Evolutionary conservation across 2,329 filamentous ascomycete species (phyloP).

Genomic region (Curvularia sp.): DNA sequence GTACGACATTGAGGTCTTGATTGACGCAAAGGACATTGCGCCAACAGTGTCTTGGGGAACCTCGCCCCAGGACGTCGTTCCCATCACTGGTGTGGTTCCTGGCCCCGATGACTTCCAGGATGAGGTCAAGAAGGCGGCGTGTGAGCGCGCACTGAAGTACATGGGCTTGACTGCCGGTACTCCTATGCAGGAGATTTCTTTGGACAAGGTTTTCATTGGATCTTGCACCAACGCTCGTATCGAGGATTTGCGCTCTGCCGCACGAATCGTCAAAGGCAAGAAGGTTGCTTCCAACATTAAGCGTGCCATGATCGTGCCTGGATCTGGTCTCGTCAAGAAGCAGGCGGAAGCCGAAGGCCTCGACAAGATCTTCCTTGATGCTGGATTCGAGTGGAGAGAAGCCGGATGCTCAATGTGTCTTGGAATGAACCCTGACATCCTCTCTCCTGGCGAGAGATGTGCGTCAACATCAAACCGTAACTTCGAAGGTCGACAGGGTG

Average conservation of each 20-base stretch:
- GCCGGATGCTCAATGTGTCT: constrained; percentile 99
- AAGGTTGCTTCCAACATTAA: constrained; percentile 89
- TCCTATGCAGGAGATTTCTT: constrained; percentile 84
- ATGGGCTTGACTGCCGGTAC: constrained; percentile 92
- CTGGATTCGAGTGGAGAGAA: constrained; percentile 97
- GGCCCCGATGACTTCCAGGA: constrained; percentile 85
- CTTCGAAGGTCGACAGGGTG: constrained; percentile 95
- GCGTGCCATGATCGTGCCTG: constrained; percentile 94
- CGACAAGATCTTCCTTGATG: constrained; percentile 88
- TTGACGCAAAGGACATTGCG: constrained; percentile 90
- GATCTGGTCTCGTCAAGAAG: constrained; percentile 91
- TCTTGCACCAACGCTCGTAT: constrained; percentile 98
- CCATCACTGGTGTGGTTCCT: constrained; percentile 89
- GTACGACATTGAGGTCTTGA: constrained; percentile 87
- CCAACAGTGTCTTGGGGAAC: constrained; percentile 98
- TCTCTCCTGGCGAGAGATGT: constrained; percentile 89
- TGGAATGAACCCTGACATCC: constrained; percentile 98
- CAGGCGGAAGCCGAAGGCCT: constrained; percentile 91
- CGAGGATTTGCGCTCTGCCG: constrained; percentile 89
- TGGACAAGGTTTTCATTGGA: constrained; percentile 98
- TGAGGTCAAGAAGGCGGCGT: constrained; percentile 79
- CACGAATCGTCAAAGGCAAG: constrained; percentile 83
- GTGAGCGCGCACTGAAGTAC: constrained; percentile 85
- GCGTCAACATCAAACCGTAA: constrained; percentile 97
- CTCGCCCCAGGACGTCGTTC: constrained; percentile 93